Conservation (phyloP, 352 stramenopile genomes). For the Pythium apleroticum region DNA sequence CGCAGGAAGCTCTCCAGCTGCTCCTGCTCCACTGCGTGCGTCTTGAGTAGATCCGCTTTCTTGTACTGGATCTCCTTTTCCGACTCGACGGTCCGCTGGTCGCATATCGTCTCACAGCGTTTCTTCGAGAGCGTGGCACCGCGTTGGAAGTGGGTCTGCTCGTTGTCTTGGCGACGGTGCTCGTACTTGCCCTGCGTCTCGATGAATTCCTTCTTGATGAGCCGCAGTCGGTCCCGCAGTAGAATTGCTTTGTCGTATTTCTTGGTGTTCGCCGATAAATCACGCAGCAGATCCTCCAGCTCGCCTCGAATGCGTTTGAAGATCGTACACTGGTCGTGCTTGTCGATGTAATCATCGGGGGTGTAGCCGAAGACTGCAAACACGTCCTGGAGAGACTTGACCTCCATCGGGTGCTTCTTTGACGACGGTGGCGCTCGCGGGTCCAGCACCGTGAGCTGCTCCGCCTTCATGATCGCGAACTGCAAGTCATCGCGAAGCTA, state of each 20-base stretch:
- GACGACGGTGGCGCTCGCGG: constrained; percentile 35
- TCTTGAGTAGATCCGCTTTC: constrained; percentile 54
- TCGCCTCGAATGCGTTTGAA: constrained; percentile 62
- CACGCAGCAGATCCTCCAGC: constrained; percentile 54
- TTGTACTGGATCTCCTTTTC: constrained; percentile 51
- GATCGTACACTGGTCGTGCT: constrained; percentile 69
- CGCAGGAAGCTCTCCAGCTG: constrained; percentile 66
- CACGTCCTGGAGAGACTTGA: constrained; percentile 66
- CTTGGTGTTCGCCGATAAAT: constrained; percentile 54
- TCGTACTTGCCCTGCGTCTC: constrained; percentile 69
- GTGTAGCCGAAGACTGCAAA: constrained; percentile 71
- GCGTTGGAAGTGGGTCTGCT: constrained; percentile 48
- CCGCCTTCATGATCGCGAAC: constrained; percentile 69
- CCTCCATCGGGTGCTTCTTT: constrained; percentile 56
- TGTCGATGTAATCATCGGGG: constrained; percentile 61
- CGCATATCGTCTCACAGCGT: constrained; percentile 38
- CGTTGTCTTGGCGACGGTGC: constrained; percentile 41
- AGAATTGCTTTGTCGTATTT: constrained; percentile 75
- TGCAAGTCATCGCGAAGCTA: constrained; percentile 71
- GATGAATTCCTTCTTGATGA: constrained; percentile 72
- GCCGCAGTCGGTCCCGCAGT: constrained; percentile 53
- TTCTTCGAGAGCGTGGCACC: constrained; percentile 43
- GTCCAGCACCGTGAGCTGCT: constrained; percentile 52
- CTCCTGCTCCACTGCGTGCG: constrained; percentile 52
- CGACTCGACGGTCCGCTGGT: constrained; percentile 24